A percentile compares a stretch with the other conserved stretches of the same genome.
These are phyloP conservation scores for Colletotrichum sp. DNA, from an alignment of 2,329 filamentous ascomycete genomes.

Conservation along the genomic window DNA sequence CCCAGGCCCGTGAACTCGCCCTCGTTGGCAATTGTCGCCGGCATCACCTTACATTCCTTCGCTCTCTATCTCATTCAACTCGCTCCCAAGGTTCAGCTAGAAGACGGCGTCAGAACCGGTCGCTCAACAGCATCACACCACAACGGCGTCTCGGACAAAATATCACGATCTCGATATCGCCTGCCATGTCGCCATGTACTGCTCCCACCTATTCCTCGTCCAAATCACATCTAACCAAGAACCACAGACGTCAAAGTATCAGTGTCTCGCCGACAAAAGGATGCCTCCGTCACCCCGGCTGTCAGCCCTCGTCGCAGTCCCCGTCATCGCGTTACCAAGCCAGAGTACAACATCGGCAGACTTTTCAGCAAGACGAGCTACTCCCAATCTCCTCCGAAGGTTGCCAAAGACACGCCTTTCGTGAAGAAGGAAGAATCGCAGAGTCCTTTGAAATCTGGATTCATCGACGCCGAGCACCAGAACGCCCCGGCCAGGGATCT, in stretches of 20 bases:
- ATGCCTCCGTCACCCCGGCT: neutral
- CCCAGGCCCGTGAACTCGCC: neutral
- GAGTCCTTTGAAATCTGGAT: neutral
- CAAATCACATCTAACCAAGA: neutral
- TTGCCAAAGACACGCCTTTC: neutral
- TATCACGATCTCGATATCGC: neutral
- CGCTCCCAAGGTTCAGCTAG: neutral
- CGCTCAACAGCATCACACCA: neutral
- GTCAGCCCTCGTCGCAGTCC: neutral
- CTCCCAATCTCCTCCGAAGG: neutral
- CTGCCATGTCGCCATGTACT: neutral
- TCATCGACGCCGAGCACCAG: neutral
- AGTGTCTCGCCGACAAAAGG: neutral
- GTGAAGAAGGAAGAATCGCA: neutral
- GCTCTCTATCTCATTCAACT: neutral
- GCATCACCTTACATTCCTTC: neutral
- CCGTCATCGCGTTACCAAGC: neutral
- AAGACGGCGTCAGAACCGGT: neutral
- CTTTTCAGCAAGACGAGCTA: neutral
- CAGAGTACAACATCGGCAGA: neutral
- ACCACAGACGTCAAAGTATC: neutral
- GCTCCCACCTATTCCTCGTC: neutral
- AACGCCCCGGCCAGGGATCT: neutral
- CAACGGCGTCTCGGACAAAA: neutral
- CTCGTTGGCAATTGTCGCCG: neutral